Evolutionary conservation across 805 yeast genomes (phyloP).

Genomic region (Hanseniaspora osmophila): DNA sequence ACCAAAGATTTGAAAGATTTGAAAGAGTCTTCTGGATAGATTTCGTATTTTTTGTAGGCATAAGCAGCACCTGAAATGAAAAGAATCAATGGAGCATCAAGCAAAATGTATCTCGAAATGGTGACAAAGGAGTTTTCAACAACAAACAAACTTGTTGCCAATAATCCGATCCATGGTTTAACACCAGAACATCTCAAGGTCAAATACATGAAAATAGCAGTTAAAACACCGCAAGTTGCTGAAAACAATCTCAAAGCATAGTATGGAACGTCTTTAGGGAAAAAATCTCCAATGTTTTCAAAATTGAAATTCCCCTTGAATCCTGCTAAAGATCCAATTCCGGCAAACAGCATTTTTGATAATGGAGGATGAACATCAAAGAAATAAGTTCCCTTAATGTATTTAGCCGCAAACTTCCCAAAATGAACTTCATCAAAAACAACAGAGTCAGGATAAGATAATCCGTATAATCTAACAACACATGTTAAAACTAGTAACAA

Average conservation of each 20-base stretch:
- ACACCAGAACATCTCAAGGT: slow-evolving; percentile 64
- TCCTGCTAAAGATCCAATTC: slow-evolving; percentile 52
- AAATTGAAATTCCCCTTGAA: slow-evolving; percentile 60
- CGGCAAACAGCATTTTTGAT: slow-evolving; percentile 63
- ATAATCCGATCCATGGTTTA: slow-evolving; percentile 44
- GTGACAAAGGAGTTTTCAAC: slow-evolving; percentile 58
- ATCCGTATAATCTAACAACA: slow-evolving; percentile 43
- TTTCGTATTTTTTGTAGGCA: slow-evolving; percentile 51
- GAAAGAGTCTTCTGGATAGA: slow-evolving; percentile 44
- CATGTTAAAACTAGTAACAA: slow-evolving; percentile 38
- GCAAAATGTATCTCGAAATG: slow-evolving; percentile 57
- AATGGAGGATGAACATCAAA: slow-evolving; percentile 75
- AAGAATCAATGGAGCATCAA: slow-evolving; percentile 65
- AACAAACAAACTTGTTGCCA: slow-evolving; percentile 41
- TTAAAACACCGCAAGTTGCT: slow-evolving; percentile 53
- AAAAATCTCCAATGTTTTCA: slow-evolving; percentile 48
- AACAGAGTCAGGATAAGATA: slow-evolving; percentile 62
- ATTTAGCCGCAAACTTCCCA: slow-evolving; percentile 89
- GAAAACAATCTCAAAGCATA: slow-evolving; percentile 57
- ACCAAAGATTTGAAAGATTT: slow-evolving; percentile 46
- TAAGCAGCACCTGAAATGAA: slow-evolving; percentile 63
- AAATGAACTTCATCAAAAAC: slow-evolving; percentile 91
- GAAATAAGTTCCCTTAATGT: slow-evolving; percentile 49
- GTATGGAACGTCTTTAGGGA: slow-evolving; percentile 47
- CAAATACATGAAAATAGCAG: slow-evolving; percentile 48